Percentiles rank a stretch among this genome's conserved stretches.
Conservation (phyloP, 2,329 filamentous ascomycete genomes). For the Colletotrichum cuscutae region DNA sequence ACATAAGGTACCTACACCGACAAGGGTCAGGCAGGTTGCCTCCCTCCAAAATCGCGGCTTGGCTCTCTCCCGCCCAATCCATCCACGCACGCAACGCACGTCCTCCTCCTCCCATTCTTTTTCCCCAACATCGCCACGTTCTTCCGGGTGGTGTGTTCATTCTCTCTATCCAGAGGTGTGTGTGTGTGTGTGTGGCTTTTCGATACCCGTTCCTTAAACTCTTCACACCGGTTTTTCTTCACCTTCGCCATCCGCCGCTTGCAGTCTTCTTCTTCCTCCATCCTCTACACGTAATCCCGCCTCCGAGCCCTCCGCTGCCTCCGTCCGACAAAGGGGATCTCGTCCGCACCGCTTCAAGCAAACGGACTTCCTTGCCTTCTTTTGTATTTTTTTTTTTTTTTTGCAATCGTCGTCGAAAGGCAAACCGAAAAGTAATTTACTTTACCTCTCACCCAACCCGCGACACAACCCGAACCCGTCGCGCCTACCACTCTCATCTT, state of each 20-base stretch:
- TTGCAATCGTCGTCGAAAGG: not conserved
- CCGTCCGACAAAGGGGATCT: not conserved
- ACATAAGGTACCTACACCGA: not conserved
- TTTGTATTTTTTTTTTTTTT: too few relatives aligned
- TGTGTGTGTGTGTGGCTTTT: not conserved
- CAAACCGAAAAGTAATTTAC: not conserved
- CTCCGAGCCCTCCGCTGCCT: not conserved
- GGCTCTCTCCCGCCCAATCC: constrained; percentile 27
- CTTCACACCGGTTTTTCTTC: not conserved
- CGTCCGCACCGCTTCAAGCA: not conserved
- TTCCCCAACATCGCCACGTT: constrained; percentile 27
- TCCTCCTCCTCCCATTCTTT: not conserved
- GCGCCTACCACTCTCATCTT: not conserved
- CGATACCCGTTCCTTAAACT: not conserved
- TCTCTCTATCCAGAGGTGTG: not conserved
- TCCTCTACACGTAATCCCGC: not conserved
- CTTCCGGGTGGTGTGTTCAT: constrained; percentile 10
- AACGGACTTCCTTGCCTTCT: not conserved
- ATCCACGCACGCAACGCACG: constrained; percentile 11
- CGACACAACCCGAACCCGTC: not conserved
- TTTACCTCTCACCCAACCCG: not conserved
- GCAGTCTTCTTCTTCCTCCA: not conserved
- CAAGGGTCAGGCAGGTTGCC: constrained; percentile 9
- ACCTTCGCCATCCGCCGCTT: not conserved
- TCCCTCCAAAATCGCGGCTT: constrained; percentile 22